These are phyloP conservation scores for Exophiala bonariae DNA, from an alignment of 2,329 filamentous ascomycete genomes.

Conservation along the genomic window DNA sequence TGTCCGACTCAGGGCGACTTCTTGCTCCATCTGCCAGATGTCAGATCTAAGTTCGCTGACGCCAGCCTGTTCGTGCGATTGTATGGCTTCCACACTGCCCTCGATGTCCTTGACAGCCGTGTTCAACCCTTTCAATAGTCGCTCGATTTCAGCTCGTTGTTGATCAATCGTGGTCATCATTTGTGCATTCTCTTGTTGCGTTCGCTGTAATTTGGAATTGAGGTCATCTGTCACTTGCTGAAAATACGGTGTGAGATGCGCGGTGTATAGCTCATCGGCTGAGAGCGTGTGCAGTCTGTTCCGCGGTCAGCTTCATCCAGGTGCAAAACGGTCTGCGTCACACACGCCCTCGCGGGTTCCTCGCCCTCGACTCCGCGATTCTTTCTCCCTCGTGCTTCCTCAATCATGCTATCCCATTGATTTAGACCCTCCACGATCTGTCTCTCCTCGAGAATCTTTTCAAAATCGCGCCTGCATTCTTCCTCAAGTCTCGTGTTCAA, in stretches of 20 bases:
- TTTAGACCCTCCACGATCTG: constrained; percentile 60
- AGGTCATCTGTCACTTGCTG: constrained; percentile 51
- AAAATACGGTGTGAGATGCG: constrained; percentile 60
- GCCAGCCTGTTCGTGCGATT: constrained; percentile 31
- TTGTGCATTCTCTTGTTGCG: constrained; percentile 54
- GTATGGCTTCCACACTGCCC: constrained; percentile 45
- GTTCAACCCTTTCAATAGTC: constrained; percentile 56
- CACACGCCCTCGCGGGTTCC: constrained; percentile 21
- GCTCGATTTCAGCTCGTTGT: constrained; percentile 60
- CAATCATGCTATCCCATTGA: constrained; percentile 60
- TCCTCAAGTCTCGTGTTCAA: constrained; percentile 60
- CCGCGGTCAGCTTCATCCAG: too few species aligned
- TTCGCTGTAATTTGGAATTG: constrained; percentile 48
- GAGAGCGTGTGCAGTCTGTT: constrained; percentile 59
- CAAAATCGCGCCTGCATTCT: constrained; percentile 59
- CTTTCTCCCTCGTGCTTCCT: constrained; percentile 57
- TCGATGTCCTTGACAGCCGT: constrained; percentile 59
- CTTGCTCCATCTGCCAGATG: constrained; percentile 44
- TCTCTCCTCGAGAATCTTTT: constrained; percentile 58
- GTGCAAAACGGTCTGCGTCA: neutral
- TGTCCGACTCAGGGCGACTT: constrained; percentile 37
- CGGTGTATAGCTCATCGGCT: constrained; percentile 56
- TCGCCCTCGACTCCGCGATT: constrained; percentile 34
- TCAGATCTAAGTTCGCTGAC: constrained; percentile 40
- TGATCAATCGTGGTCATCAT: constrained; percentile 52